These are phyloP conservation scores for Elsinoe australis DNA, from an alignment of 2,329 filamentous ascomycete genomes.

Conservation along the genomic window DNA sequence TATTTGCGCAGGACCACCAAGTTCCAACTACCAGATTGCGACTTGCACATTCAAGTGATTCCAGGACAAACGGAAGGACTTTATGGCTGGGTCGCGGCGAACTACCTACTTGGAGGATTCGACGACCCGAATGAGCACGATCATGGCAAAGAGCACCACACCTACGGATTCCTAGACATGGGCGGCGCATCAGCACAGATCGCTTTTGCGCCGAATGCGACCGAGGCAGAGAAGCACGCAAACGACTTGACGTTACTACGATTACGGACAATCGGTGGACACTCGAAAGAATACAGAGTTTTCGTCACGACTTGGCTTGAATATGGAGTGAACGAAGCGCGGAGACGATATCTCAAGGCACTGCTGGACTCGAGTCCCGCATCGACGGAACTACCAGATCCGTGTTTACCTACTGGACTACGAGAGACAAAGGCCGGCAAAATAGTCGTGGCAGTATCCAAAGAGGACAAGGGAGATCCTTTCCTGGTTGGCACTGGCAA, in stretches of 20 bases:
- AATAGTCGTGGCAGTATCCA: conserved; percentile 42
- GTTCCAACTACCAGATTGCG: conserved; percentile 86
- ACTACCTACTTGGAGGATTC: conserved; percentile 89
- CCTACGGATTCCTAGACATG: conserved; percentile 98
- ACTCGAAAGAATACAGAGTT: conserved; percentile 70
- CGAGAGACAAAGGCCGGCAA: conserved; percentile 66
- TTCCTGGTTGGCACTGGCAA: conserved; percentile 73
- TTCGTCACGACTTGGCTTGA: conserved; percentile 97
- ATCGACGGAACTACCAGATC: conserved; percentile 75
- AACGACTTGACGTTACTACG: conserved; percentile 82
- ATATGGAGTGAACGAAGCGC: conserved; percentile 92
- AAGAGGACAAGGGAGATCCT: conserved; percentile 32
- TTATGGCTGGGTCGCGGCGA: conserved; percentile 96
- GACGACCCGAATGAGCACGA: conserved; percentile 65
- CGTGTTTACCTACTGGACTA: conserved; percentile 76
- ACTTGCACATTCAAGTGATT: conserved; percentile 84
- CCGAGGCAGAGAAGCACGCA: conserved; percentile 81
- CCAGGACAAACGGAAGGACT: conserved; percentile 90
- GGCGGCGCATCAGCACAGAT: conserved; percentile 96
- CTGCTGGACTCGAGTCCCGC: conserved; percentile 59
- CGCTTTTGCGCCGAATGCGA: conserved; percentile 89
- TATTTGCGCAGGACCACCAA: conserved; percentile 70
- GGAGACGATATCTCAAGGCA: conserved; percentile 71
- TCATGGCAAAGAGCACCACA: conserved; percentile 83
- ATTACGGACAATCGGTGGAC: conserved; percentile 73